Evolutionary conservation across 2,329 filamentous ascomycete genomes (phyloP).

Genomic region (Pseudocercospora cruenta): DNA sequence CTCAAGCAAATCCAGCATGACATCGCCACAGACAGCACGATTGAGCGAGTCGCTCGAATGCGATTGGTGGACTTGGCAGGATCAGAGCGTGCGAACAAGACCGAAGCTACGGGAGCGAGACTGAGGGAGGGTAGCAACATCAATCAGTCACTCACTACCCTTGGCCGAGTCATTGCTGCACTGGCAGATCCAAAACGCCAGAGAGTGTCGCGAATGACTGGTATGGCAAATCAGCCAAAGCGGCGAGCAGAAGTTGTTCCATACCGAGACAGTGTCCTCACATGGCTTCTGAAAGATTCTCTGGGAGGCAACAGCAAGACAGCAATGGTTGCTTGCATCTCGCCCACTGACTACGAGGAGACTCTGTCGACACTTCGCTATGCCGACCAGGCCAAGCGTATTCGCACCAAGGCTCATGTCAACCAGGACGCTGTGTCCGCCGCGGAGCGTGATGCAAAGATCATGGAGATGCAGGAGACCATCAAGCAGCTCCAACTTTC

Average conservation of each 20-base stretch:
- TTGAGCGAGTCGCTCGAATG: slow-evolving; percentile 90
- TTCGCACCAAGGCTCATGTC: slow-evolving; percentile 89
- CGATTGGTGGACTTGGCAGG: slow-evolving; percentile 92
- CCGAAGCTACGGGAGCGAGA: slow-evolving; percentile 88
- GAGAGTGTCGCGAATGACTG: slow-evolving; percentile 49
- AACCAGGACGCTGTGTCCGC: slow-evolving; percentile 94
- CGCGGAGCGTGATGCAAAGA: slow-evolving; percentile 92
- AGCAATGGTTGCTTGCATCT: slow-evolving; percentile 98
- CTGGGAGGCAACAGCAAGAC: slow-evolving; percentile 97
- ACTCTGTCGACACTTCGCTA: slow-evolving; percentile 95
- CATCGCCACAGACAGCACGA: slow-evolving; percentile 95
- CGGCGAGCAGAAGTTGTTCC: slow-evolving; percentile 66
- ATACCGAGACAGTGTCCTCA: slow-evolving; percentile 84
- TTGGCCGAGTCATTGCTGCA: slow-evolving; percentile 93
- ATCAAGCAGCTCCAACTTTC: slow-evolving; percentile 84
- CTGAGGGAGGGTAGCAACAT: slow-evolving; percentile 96
- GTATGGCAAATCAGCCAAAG: slow-evolving; percentile 52
- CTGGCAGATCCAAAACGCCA: slow-evolving; percentile 69
- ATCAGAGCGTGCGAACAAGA: slow-evolving; percentile 91
- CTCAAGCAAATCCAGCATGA: slow-evolving; percentile 98
- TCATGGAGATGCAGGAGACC: slow-evolving; percentile 91
- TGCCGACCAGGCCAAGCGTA: slow-evolving; percentile 95
- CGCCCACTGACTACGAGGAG: slow-evolving; percentile 94
- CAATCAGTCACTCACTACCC: slow-evolving; percentile 96
- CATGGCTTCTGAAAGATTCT: slow-evolving; percentile 91